Evolutionary conservation across 768 basidiomycete species (phyloP), one percentile per base, ranked within the genome.

Genomic region (Pulveroboletus sp.): DNA sequence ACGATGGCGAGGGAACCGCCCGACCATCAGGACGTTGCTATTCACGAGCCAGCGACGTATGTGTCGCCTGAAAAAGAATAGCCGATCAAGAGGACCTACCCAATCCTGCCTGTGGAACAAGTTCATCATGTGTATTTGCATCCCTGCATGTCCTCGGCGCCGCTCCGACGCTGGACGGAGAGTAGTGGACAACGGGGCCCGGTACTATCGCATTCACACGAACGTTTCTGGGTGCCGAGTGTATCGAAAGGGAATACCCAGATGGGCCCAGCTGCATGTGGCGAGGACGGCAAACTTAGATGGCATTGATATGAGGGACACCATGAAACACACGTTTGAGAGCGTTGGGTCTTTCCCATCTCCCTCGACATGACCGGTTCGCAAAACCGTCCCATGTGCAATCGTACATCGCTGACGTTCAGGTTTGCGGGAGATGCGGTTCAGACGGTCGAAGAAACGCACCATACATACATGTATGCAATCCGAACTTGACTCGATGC

Each of bases 101-200:
- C 28, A 13, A 30, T 7, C n/a, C 7, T 26, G 40, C 33, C 27
- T 13, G 26, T 37, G 17, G 36, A 9, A n/a, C 36, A 6, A 9
- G 9, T 37, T 37, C 72, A 70, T 32, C 76, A 13, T 79, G 52
- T 76, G 74, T 10, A 78, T 67, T 5, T 79, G 79, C 35, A 72
- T 50, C 72, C 70, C 51, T 82, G 78, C 79, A 81, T 82, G 57
- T 79, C 69, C 31, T 82, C 79, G 6, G 72, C 71, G 0, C 71
- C 64, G 43, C 81, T 8, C 71, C 4, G 77, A 79, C 0, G 77
- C 74, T 5, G 82, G 75, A 57, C 83, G 82, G 5, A 84, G 71
- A 0, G 82, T 76, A 0, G 82, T 82, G 57, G 36, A 77, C 72
- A 40, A 83, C 75, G 8, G 79, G 80, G 2, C 82, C 80, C 24